Evolutionary conservation across 2,329 filamentous ascomycete species (phyloP).

Genomic region (Penicillium sclerotiorum): DNA sequence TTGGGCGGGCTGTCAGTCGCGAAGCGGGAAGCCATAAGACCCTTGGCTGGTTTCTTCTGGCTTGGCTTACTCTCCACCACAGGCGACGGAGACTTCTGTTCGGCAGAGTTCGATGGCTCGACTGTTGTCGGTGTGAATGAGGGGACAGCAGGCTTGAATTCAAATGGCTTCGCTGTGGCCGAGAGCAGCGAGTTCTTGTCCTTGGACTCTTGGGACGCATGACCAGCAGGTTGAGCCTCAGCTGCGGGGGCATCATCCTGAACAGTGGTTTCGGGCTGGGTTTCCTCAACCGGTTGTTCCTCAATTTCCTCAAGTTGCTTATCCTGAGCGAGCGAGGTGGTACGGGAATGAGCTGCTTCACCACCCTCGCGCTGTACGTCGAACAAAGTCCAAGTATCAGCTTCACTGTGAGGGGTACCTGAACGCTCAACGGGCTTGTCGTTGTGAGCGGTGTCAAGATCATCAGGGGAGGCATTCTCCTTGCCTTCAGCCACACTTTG

Average conservation of each 20-base stretch:
- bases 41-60: constrained; percentile 24
- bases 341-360: constrained; percentile 52
- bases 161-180: constrained; percentile 71
- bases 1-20: constrained; percentile 34
- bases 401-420: constrained; percentile 38
- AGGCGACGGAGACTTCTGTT: constrained; percentile 4
- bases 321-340: constrained; percentile 49
- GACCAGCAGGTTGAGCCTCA: constrained; percentile 8
- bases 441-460: constrained; percentile 51
- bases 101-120: constrained; percentile 16
- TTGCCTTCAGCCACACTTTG: constrained; percentile 39
- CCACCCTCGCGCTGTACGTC: constrained; percentile 56
- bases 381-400: constrained; percentile 60
- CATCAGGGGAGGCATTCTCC: constrained; percentile 42
- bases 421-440: constrained; percentile 30
- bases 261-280: constrained; percentile 13
- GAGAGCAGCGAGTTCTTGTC: constrained; percentile 63
- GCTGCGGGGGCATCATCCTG: constrained; percentile 7
- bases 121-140: constrained; percentile 30
- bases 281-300: constrained; percentile 15
- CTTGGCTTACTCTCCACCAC: constrained; percentile 5
- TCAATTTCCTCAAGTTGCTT: constrained; percentile 10
- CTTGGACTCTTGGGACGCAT: constrained; percentile 26
- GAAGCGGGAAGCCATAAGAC: constrained; percentile 30
- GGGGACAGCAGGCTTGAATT: constrained; percentile 44